Conservation (phyloP, 495 filamentous ascomycete genomes). For the Penicillium roqueforti region DNA sequence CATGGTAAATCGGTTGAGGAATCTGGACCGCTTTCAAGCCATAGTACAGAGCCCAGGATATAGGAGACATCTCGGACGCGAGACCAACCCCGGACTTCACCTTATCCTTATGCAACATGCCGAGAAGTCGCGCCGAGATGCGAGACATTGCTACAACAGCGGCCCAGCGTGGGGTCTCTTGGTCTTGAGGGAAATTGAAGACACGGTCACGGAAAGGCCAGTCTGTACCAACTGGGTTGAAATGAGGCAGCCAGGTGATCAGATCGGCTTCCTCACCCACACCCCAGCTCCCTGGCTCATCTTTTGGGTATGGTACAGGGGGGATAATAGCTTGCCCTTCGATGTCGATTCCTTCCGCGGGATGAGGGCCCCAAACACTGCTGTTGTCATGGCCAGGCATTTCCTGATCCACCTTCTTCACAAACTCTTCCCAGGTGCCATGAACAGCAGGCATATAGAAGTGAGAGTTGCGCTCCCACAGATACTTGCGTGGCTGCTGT, state of each 20-base stretch:
- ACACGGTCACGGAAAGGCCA: conserved; percentile 58
- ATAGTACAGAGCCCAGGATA: conserved; percentile 60
- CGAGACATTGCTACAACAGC: conserved; percentile 61
- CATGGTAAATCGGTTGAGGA: conserved; percentile 60
- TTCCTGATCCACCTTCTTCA: conserved; percentile 3
- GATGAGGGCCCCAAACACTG: conserved; percentile 56
- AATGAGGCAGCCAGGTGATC: conserved; percentile 64
- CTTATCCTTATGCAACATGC: conserved; percentile 54
- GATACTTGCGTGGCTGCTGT: conserved; percentile 56
- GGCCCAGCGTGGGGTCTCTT: conserved; percentile 55
- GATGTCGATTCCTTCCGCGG: conserved; percentile 32
- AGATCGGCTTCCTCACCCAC: conserved; percentile 71
- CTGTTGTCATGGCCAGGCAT: conserved; percentile 9
- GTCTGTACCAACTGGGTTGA: conserved; percentile 55
- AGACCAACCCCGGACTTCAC: conserved; percentile 50
- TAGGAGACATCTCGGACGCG: conserved; percentile 63
- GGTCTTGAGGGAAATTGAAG: conserved; percentile 41
- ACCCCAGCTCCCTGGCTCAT: conserved; percentile 64
- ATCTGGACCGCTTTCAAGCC: conserved; percentile 52
- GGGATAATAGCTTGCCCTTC: conserved; percentile 48
- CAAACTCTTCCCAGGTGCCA: conserved; percentile 32
- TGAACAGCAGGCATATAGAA: conserved; percentile 63
- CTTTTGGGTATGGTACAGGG: conserved; percentile 42
- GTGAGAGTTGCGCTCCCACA: conserved; percentile 70
- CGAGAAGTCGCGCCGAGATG: conserved; percentile 55